These are phyloP conservation scores for Alternaria ventricosa DNA, from an alignment of 2,329 filamentous ascomycete species.

Conservation along the genomic window DNA sequence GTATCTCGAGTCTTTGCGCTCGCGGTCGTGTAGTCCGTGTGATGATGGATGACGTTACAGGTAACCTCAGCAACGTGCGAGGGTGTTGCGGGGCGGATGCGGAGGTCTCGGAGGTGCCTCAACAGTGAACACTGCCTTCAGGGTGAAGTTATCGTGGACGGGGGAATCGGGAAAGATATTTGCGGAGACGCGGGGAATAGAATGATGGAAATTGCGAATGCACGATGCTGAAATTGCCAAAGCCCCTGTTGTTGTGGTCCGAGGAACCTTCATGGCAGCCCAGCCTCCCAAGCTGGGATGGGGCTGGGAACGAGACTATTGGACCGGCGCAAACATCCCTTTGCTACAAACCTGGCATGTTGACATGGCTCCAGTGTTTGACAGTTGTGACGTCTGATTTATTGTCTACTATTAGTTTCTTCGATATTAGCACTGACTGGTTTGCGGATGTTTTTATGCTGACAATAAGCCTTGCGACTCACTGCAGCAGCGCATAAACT, in stretches of 20 bases:
- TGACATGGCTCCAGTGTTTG: neutral
- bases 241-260: slow-evolving; percentile 14
- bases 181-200: neutral
- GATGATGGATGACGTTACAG: slow-evolving; percentile 22
- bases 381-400: slow-evolving; percentile 2
- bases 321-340: slow-evolving; percentile 8
- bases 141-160: neutral
- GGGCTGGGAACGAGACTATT: slow-evolving; percentile 11
- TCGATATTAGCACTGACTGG: neutral
- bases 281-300: slow-evolving; percentile 4
- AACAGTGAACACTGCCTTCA: neutral
- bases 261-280: slow-evolving; percentile 5
- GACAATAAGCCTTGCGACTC: neutral
- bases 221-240: slow-evolving; percentile 3
- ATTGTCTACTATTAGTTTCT: neutral
- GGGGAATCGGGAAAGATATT: neutral
- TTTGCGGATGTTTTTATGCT: neutral
- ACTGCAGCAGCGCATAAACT: neutral
- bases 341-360: neutral
- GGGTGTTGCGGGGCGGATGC: slow-evolving; percentile 17
- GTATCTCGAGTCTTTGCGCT: neutral
- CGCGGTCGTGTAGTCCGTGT: slow-evolving; percentile 6
- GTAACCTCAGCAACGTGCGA: slow-evolving; percentile 12
- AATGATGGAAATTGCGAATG: slow-evolving; percentile 1
- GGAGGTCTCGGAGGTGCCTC: slow-evolving; percentile 21